phyloP scores from a whole-genome alignment of 306 rosid species.

The Argentina anserina region DNA sequence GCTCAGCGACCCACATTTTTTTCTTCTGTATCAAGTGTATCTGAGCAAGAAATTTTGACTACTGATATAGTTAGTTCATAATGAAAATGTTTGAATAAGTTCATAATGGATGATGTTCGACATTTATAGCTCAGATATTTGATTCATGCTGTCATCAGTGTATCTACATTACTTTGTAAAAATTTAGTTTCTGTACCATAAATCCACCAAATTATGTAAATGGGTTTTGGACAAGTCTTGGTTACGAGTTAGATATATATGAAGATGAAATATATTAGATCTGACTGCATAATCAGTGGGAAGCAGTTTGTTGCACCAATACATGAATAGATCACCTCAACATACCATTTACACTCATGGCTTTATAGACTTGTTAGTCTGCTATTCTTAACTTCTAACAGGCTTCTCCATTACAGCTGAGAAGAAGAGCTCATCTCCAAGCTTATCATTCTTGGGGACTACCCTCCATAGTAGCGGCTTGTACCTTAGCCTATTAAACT shows the following conservation, averaged over 20 bases:
- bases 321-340: background rate
- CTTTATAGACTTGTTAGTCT: background rate
- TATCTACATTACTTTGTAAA: background rate
- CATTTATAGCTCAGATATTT: background rate
- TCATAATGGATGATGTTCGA: background rate
- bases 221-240: background rate
- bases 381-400: background rate
- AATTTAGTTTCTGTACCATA: background rate
- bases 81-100: background rate
- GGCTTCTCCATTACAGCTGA: conserved; percentile 25
- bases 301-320: background rate
- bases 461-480: conserved; percentile 15
- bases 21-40: conserved; percentile 28
- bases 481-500: conserved; percentile 15
- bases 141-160: background rate
- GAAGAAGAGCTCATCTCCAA: conserved; percentile 26
- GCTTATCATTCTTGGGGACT: conserved; percentile 14
- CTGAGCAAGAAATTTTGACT: conserved; percentile 20
- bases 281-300: background rate
- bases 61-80: background rate
- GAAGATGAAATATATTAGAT: background rate
- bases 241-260: background rate
- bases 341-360: background rate
- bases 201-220: too few species aligned
- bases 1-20: conserved; percentile 22